These are phyloP conservation scores for Yamadazyma scolyti DNA, from an alignment of 805 yeast genomes.

Conservation along the genomic window DNA sequence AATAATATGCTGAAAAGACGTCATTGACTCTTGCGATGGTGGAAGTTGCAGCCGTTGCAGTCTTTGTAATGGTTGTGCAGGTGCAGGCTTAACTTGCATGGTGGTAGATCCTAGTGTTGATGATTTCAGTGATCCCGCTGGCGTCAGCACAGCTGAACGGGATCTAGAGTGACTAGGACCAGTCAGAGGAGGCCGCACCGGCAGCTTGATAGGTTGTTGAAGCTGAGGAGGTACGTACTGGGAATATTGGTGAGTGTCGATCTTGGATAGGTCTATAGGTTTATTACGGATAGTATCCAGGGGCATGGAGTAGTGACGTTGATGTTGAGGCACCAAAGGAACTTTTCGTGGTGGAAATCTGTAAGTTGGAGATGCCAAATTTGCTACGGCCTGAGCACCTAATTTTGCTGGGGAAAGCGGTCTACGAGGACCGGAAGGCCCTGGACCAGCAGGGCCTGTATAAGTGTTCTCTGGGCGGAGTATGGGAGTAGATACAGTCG, in stretches of 20 bases:
- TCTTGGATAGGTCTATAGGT: conserved; percentile 15
- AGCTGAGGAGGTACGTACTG: conserved; percentile 5
- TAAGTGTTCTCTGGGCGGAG: no score
- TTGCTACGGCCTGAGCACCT: conserved; percentile 31
- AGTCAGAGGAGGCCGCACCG: conserved; percentile 1
- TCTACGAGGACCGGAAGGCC: conserved; percentile 1
- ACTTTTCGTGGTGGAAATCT: conserved; percentile 12
- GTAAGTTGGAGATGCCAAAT: conserved; percentile 27
- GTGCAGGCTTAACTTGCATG: conserved; percentile 40
- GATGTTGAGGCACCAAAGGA: conserved; percentile 23
- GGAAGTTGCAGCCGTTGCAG: conserved; percentile 24
- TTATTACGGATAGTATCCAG: conserved; percentile 6
- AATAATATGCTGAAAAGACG: conserved; percentile 47
- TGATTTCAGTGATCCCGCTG: conserved; percentile 1
- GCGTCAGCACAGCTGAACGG: conserved; percentile 3
- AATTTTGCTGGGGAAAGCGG: conserved; percentile 8
- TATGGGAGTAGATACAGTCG: conserved; percentile 3
- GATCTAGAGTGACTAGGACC: conserved; percentile 19
- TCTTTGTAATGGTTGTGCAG: conserved; percentile 38
- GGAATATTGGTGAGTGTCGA: conserved; percentile 9
- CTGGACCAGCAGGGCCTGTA: conserved; percentile 1
- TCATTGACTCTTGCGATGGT: conserved; percentile 41
- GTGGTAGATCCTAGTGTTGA: conserved; percentile 18
- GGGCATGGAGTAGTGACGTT: conserved; percentile 43
- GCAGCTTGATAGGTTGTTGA: conserved; percentile 1